Conservation (phyloP, 164 flowering plant genomes). For the Kalanchoe fedtschenkoi region DNA sequence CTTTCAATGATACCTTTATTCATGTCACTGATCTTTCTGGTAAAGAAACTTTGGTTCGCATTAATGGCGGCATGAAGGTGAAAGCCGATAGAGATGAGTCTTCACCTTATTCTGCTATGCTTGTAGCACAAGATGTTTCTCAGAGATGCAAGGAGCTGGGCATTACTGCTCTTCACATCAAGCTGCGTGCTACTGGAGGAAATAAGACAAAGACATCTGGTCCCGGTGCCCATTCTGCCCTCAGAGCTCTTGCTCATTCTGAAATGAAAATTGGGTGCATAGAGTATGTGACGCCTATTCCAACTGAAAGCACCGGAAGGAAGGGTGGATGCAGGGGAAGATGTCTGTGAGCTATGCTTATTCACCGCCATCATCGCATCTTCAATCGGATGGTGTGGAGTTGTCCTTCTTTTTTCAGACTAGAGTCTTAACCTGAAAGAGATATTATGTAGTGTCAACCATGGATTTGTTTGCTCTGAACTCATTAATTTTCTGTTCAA, state of each 20-base stretch:
- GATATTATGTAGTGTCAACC: background rate
- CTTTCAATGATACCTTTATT: slow-evolving; percentile 24
- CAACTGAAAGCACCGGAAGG: background rate
- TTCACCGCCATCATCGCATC: background rate
- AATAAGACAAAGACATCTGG: slow-evolving; percentile 48
- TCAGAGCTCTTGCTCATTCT: slow-evolving; percentile 12
- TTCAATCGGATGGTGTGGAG: background rate
- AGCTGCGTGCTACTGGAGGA: slow-evolving; percentile 44
- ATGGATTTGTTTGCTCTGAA: background rate
- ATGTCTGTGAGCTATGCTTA: background rate
- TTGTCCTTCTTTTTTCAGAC: background rate
- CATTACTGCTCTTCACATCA: slow-evolving; percentile 34
- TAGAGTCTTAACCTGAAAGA: background rate
- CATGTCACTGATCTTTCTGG: slow-evolving; percentile 41
- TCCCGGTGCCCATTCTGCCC: slow-evolving; percentile 43
- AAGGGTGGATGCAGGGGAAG: slow-evolving; percentile 3
- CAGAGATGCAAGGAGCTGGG: slow-evolving; percentile 45
- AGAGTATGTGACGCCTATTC: slow-evolving; percentile 1
- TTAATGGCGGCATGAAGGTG: slow-evolving; percentile 39
- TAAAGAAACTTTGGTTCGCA: slow-evolving; percentile 32
- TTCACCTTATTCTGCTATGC: slow-evolving; percentile 43
- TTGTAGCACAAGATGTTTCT: slow-evolving; percentile 42
- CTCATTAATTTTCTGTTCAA: background rate
- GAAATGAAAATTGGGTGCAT: slow-evolving; percentile 28
- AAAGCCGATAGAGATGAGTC: slow-evolving; percentile 42